Evolutionary conservation across 805 yeast species (phyloP).

Genomic region (Metschnikowia corniflorae): DNA sequence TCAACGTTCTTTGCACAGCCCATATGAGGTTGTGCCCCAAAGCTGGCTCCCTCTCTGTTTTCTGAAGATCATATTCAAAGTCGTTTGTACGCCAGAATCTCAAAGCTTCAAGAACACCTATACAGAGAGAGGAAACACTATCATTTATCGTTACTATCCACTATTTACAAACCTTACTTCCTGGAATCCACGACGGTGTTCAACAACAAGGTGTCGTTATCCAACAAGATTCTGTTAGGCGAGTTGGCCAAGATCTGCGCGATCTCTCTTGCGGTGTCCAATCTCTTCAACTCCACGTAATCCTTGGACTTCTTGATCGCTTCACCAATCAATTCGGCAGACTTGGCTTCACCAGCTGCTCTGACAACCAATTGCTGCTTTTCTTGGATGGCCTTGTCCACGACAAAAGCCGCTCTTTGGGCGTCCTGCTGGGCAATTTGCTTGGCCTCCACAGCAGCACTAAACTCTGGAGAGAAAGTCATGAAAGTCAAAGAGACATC

Average conservation of each 20-base stretch:
- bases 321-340: conserved; percentile 98
- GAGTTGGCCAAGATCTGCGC: conserved; percentile 80
- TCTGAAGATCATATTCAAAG: too few species aligned
- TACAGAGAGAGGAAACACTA: too few species aligned
- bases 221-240: conserved; percentile 88
- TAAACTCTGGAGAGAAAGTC: conserved; percentile 98
- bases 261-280: conserved; percentile 96
- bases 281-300: conserved; percentile 92
- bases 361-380: conserved; percentile 95
- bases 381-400: conserved; percentile 96
- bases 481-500: conserved; percentile 95
- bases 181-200: conserved; percentile 84
- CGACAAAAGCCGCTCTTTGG: conserved; percentile 95
- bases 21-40: too few species aligned
- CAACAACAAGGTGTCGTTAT: conserved; percentile 86
- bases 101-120: too few species aligned
- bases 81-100: too few species aligned
- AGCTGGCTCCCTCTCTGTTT: too few species aligned
- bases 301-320: conserved; percentile 96
- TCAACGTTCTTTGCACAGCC: too few species aligned
- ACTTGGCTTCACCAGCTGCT: conserved; percentile 97
- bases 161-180: conserved; percentile 25
- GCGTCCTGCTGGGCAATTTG: conserved; percentile 99
- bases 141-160: conserved; percentile 12
- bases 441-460: conserved; percentile 96